phyloP scores from a whole-genome alignment of 202 grass and related monocot genomes.

The Musa balbisiana region DNA sequence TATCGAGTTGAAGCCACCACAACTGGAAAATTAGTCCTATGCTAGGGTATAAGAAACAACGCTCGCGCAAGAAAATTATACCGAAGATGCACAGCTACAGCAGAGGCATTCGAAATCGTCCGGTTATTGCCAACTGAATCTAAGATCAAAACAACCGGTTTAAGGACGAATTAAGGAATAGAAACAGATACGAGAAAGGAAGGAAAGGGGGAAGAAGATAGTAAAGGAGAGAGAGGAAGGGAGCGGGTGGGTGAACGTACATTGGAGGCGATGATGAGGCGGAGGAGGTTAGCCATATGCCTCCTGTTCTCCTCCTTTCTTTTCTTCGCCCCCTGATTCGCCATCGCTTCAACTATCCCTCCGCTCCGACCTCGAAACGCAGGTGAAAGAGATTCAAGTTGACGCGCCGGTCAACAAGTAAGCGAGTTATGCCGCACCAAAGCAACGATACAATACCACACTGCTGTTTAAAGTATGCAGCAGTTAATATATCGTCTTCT shows the following conservation, averaged over 20 bases:
- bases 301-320: slow-evolving; percentile 89
- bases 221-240: slow-evolving; percentile 3
- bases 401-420: no score
- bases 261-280: slow-evolving; percentile 68
- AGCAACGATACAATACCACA: no score
- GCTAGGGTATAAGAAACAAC: no score
- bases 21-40: no score
- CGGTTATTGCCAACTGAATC: background rate
- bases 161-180: background rate
- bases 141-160: background rate
- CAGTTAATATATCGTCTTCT: no score
- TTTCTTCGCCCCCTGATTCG: slow-evolving; percentile 93
- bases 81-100: no score
- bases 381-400: no score
- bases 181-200: slow-evolving; percentile 3
- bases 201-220: slow-evolving; percentile 4
- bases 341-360: no score
- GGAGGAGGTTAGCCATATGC: slow-evolving; percentile 61
- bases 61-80: no score
- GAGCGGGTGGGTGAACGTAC: slow-evolving; percentile 20
- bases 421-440: no score
- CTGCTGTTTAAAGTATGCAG: no score
- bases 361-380: background rate
- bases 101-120: background rate
- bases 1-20: no score